Conservation (phyloP, 2,329 filamentous ascomycete species). For the Graphium sp. region DNA sequence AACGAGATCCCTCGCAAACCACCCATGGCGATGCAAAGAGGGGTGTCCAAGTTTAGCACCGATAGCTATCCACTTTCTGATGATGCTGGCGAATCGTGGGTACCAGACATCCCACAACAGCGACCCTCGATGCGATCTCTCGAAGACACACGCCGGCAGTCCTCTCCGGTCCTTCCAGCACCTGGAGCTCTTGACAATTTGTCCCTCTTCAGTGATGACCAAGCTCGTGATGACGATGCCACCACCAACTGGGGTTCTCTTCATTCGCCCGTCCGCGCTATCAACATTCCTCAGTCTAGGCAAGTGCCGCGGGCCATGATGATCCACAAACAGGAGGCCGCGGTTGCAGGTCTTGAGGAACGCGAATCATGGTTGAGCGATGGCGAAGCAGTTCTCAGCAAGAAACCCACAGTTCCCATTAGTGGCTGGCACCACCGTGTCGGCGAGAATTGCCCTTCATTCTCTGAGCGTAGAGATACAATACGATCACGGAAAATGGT, state of each 20-base stretch:
- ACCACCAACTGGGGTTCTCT: slow-evolving; percentile 30
- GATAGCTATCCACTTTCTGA: slow-evolving; percentile 12
- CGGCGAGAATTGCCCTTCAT: slow-evolving; percentile 40
- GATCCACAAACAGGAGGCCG: slow-evolving; percentile 16
- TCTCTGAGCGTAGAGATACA: slow-evolving; percentile 33
- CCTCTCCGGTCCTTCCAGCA: slow-evolving; percentile 31
- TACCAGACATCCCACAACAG: slow-evolving; percentile 15
- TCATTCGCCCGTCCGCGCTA: slow-evolving; percentile 27
- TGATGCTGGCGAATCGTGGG: slow-evolving; percentile 18
- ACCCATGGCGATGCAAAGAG: slow-evolving; percentile 6
- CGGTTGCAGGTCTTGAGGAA: slow-evolving; percentile 3
- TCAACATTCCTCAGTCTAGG: slow-evolving; percentile 23
- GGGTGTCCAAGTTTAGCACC: slow-evolving; percentile 13
- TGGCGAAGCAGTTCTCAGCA: slow-evolving; percentile 8
- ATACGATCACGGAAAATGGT: slow-evolving; percentile 30
- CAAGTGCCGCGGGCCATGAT: slow-evolving; percentile 23
- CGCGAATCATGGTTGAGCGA: slow-evolving; percentile 13
- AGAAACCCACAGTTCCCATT: slow-evolving; percentile 7
- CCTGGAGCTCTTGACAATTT: slow-evolving; percentile 15
- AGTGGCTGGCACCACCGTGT: slow-evolving; percentile 36
- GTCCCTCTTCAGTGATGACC: slow-evolving; percentile 17
- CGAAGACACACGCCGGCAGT: slow-evolving; percentile 22
- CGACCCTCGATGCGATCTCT: slow-evolving; percentile 3
- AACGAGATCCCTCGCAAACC: slow-evolving; percentile 11
- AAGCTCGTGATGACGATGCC: slow-evolving; percentile 20